Evolutionary conservation across 2,329 filamentous ascomycete species (phyloP).

Genomic region (Alternaria ethzedia): DNA sequence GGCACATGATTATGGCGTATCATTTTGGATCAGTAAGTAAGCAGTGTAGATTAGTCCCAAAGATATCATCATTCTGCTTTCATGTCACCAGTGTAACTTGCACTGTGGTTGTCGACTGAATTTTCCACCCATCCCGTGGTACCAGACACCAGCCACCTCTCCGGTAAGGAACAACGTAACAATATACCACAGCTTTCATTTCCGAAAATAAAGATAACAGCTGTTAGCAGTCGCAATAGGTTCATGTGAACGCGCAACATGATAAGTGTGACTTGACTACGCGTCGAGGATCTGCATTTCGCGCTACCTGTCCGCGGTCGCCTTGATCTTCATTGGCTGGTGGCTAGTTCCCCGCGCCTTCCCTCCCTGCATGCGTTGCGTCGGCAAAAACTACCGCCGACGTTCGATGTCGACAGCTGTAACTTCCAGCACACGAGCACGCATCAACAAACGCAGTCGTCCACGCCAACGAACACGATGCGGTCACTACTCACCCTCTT

Average conservation of each 20-base stretch:
- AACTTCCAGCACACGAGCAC: slow-evolving; percentile 17
- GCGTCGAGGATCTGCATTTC: not conserved
- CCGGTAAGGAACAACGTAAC: not conserved
- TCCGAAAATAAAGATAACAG: not conserved
- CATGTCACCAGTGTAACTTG: not conserved
- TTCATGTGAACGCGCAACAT: not conserved
- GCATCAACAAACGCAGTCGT: slow-evolving; percentile 16
- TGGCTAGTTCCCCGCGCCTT: slow-evolving; percentile 16
- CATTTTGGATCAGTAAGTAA: slow-evolving; percentile 6
- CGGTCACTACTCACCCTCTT: slow-evolving; percentile 40
- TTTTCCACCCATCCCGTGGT: not conserved
- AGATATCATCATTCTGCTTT: not conserved
- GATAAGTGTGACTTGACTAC: not conserved
- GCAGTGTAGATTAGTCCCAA: slow-evolving; percentile 10
- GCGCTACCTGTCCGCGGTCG: not conserved
- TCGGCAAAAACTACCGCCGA: slow-evolving; percentile 31
- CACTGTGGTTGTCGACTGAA: not conserved
- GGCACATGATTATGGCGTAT: slow-evolving; percentile 4
- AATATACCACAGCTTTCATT: not conserved
- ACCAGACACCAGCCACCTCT: not conserved
- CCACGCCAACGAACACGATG: slow-evolving; percentile 36
- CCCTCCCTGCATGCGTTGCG: slow-evolving; percentile 19
- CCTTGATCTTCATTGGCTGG: slow-evolving; percentile 23
- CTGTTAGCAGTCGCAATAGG: not conserved
- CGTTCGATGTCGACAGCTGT: slow-evolving; percentile 41